Evolutionary conservation across 2,329 filamentous ascomycete species (phyloP).

Genomic region (Clarireedia homoeocarpa): DNA sequence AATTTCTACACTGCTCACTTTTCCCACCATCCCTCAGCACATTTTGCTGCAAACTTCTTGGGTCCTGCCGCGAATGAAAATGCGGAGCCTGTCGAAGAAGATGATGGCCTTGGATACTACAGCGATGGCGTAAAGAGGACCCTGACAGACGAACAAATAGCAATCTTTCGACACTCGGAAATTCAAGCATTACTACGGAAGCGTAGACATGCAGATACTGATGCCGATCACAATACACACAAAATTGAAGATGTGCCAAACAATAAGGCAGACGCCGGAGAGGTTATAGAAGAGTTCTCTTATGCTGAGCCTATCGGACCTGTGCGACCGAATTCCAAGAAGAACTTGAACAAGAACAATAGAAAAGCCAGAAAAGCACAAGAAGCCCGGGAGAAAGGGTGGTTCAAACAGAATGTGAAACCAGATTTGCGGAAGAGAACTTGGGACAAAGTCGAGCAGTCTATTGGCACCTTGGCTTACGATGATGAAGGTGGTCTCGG

Average conservation of each 20-base stretch:
- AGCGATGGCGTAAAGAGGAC: conserved; percentile 80
- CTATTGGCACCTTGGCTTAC: conserved; percentile 53
- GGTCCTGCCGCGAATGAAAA: conserved; percentile 43
- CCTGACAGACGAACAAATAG: conserved; percentile 83
- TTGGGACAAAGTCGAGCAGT: conserved; percentile 57
- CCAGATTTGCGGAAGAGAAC: conserved; percentile 58
- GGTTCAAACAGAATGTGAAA: conserved; percentile 38
- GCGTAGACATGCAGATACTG: conserved; percentile 27
- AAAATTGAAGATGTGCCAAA: not conserved
- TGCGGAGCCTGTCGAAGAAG: conserved; percentile 41
- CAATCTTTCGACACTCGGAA: conserved; percentile 85
- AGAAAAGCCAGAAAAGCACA: conserved; percentile 20
- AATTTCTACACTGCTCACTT: conserved; percentile 26
- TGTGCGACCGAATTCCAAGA: conserved; percentile 3
- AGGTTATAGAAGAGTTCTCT: not conserved
- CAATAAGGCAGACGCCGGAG: conserved; percentile 12
- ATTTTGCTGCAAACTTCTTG: conserved; percentile 46
- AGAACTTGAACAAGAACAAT: conserved; percentile 9
- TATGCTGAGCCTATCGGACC: conserved; percentile 10
- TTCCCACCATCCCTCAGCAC: conserved; percentile 32
- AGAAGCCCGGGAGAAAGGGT: conserved; percentile 21
- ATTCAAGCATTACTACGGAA: conserved; percentile 61
- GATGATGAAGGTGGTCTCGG: conserved; percentile 36
- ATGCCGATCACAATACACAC: not conserved
- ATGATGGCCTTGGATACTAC: conserved; percentile 75